phyloP scores from a whole-genome alignment of 2,329 filamentous ascomycete genomes.

The Cephalotrichum gorgonifer region DNA sequence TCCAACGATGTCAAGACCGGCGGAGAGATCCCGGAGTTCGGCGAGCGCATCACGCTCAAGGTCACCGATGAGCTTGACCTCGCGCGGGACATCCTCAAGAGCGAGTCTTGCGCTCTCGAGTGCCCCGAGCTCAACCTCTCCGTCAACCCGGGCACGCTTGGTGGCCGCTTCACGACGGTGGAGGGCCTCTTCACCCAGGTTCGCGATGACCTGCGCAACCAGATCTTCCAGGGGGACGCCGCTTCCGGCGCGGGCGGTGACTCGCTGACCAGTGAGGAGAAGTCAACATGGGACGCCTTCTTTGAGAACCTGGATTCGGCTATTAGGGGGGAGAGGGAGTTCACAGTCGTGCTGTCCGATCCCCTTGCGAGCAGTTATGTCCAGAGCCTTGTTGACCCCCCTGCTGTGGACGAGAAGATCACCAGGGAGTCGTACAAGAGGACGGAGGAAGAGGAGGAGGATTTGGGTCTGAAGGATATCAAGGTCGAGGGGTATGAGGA shows the following conservation, averaged over 20 bases:
- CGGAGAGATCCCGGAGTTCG: slow-evolving; percentile 78
- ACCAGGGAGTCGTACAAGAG: slow-evolving; percentile 72
- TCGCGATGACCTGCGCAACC: slow-evolving; percentile 73
- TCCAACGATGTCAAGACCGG: slow-evolving; percentile 98
- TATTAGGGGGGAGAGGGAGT: slow-evolving; percentile 69
- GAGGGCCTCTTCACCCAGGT: slow-evolving; percentile 91
- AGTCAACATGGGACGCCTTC: slow-evolving; percentile 68
- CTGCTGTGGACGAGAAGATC: slow-evolving; percentile 65
- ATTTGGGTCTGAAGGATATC: slow-evolving; percentile 85
- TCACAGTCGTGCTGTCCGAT: slow-evolving; percentile 75
- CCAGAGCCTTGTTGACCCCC: slow-evolving; percentile 73
- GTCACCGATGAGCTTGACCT: slow-evolving; percentile 65
- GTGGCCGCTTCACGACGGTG: slow-evolving; percentile 92
- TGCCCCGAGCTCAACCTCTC: slow-evolving; percentile 80
- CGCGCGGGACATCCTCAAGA: slow-evolving; percentile 88
- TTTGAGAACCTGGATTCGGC: slow-evolving; percentile 68
- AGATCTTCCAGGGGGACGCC: slow-evolving; percentile 67
- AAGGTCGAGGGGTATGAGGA: slow-evolving; percentile 79
- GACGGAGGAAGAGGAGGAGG: slow-evolving; percentile 87
- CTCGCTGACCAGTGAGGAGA: slow-evolving; percentile 57
- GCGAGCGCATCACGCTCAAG: slow-evolving; percentile 69
- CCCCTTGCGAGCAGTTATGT: slow-evolving; percentile 90
- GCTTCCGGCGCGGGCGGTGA: slow-evolving; percentile 54
- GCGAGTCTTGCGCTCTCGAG: slow-evolving; percentile 78
- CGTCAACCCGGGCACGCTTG: slow-evolving; percentile 88